Evolutionary conservation across 2,329 filamentous ascomycete genomes (phyloP).

Genomic region (Ceratocystis destructans): DNA sequence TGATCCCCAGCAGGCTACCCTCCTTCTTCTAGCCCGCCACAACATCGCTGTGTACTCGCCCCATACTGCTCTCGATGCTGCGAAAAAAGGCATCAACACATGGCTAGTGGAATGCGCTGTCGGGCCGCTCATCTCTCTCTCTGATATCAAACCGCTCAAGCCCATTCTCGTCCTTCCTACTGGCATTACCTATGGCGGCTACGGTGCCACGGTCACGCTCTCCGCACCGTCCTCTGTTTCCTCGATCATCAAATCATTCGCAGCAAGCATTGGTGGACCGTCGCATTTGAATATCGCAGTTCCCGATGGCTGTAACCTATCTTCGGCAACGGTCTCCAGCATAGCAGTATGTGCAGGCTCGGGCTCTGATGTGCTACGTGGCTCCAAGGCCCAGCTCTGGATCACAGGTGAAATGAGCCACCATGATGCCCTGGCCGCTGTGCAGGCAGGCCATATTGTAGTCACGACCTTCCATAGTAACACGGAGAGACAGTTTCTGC

Average conservation of each 20-base stretch:
- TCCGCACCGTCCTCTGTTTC: slow-evolving; percentile 28
- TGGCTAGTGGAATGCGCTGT: slow-evolving; percentile 85
- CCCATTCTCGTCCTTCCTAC: slow-evolving; percentile 32
- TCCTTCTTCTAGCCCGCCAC: slow-evolving; percentile 67
- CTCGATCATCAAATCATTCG: slow-evolving; percentile 39
- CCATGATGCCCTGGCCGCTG: slow-evolving; percentile 76
- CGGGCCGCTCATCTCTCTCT: slow-evolving; percentile 28
- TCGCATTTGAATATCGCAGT: slow-evolving; percentile 37
- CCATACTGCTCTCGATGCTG: slow-evolving; percentile 87
- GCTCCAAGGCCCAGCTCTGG: slow-evolving; percentile 59
- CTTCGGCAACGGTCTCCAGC: slow-evolving; percentile 39
- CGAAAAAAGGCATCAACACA: slow-evolving; percentile 71
- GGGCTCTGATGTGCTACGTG: slow-evolving; percentile 61
- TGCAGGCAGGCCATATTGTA: slow-evolving; percentile 69
- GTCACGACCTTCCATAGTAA: slow-evolving; percentile 87
- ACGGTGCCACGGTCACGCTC: slow-evolving; percentile 38
- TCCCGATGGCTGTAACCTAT: slow-evolving; percentile 35
- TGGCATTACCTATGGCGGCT: slow-evolving; percentile 36
- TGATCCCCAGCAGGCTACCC: slow-evolving; percentile 74
- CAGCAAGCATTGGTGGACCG: slow-evolving; percentile 54
- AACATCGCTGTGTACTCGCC: slow-evolving; percentile 93
- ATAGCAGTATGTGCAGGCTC: slow-evolving; percentile 86
- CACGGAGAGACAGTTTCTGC: slow-evolving; percentile 73
- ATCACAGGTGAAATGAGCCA: slow-evolving; percentile 91
- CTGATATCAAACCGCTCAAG: slow-evolving; percentile 28